Base-by-base conservation (phyloP, 257 asterid species). In the Paraleonurus japonicus region DNA sequence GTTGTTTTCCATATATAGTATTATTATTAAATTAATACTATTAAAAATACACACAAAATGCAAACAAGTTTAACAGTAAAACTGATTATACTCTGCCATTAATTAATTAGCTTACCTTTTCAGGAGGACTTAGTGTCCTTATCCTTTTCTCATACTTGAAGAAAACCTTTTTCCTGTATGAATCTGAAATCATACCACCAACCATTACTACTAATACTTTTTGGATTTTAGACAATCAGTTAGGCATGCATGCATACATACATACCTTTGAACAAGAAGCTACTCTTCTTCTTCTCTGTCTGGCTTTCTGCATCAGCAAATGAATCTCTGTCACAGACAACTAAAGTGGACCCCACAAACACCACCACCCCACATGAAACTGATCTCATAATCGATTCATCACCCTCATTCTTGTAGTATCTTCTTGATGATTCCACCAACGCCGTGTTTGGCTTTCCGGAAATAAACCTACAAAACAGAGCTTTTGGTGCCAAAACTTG, bases 71-170 rank as follows among this genome's bases (percentile, higher is more conserved):
- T n/a, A n/a, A n/a, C n/a, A n/a, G n/a, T n/a, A n/a, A n/a, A n/a
- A n/a, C n/a, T n/a, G n/a, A n/a, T n/a, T n/a, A n/a, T n/a, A n/a
- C n/a, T n/a, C n/a, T n/a, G n/a, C n/a, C n/a, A n/a, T n/a, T n/a
- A n/a, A n/a, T n/a, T n/a, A n/a, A n/a, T n/a, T n/a, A n/a, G n/a
- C n/a, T n/a, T n/a, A 93, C 98, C 96, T 93, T 93, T 72, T 90
- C 98, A 6, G 98, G 97, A 70, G 95, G 90, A 23, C 98, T 93
- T 65, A 82, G 87, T 58, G 86, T 76, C 76, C 98, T 73, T 72
- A 93, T 75, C 26, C 98, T 90, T 76, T 93, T 90, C 87, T 93
- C 98, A 76, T 93, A 93, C 83, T 93, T 93, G 84, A 93, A 93
- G 92, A 93, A 93, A 39, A 93, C 96, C 63, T 83, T 93, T 80